A percentile compares a stretch with the other conserved stretches of the same genome.
Evolutionary conservation across 2,329 filamentous ascomycete genomes (phyloP).

Genomic region (Apiospora aurea): DNA sequence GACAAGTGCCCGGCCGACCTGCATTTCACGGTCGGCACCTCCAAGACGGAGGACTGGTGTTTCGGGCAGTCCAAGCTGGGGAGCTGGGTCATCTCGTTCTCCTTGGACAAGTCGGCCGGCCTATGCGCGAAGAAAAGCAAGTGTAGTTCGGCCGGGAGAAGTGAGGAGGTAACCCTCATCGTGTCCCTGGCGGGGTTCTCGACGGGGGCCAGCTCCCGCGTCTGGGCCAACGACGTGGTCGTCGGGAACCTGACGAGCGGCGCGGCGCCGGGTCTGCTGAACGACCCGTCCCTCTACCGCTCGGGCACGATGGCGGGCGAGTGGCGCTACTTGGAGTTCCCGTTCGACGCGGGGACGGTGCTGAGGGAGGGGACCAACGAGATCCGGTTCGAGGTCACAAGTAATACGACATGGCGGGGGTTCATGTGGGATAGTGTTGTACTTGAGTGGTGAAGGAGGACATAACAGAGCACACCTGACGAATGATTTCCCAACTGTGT

Average conservation of each 20-base stretch:
- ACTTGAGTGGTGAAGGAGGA: slow-evolving; percentile 35
- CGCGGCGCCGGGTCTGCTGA: slow-evolving; percentile 39
- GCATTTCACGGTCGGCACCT: slow-evolving; percentile 50
- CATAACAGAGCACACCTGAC: not conserved
- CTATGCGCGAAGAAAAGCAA: not conserved
- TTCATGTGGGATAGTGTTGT: slow-evolving; percentile 41
- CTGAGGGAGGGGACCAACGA: slow-evolving; percentile 36
- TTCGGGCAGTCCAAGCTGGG: slow-evolving; percentile 52
- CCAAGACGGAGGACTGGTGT: slow-evolving; percentile 53
- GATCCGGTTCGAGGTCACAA: slow-evolving; percentile 35
- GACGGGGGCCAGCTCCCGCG: slow-evolving; percentile 46
- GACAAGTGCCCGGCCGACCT: slow-evolving; percentile 52
- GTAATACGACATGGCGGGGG: slow-evolving; percentile 38
- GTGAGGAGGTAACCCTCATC: slow-evolving; percentile 45
- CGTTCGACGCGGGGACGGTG: slow-evolving; percentile 31
- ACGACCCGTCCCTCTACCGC: slow-evolving; percentile 56
- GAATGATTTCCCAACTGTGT: no score
- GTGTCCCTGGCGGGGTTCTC: slow-evolving; percentile 54
- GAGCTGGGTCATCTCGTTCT: slow-evolving; percentile 46
- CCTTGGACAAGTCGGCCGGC: slow-evolving; percentile 12
- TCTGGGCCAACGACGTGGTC: slow-evolving; percentile 49
- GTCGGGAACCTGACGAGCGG: slow-evolving; percentile 51
- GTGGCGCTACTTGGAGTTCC: slow-evolving; percentile 53
- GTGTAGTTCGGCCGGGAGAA: not conserved
- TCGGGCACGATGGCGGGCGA: slow-evolving; percentile 54